Base-by-base conservation (phyloP, 352 stramenopile genomes). In the Phytophthora citricola region DNA sequence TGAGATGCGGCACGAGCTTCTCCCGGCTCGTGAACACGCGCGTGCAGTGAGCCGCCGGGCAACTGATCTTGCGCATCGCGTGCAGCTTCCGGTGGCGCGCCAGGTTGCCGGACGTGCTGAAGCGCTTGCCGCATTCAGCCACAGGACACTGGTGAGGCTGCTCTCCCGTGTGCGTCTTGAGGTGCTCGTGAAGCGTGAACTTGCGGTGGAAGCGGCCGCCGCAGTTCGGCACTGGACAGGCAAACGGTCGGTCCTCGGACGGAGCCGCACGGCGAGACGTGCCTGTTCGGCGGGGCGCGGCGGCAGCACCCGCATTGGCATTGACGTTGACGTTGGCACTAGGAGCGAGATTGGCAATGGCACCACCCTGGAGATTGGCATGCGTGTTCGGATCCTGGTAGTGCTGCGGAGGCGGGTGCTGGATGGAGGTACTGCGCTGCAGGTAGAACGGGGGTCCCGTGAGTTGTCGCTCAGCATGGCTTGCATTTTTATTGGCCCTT, bases 151-250 rank as follows among this genome's bases (percentile, higher is more conserved):
- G 66, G 56, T 92, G 84, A 5, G 86, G 84, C 51, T 91, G 83
- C 68, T 94, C 85, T 31, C 85, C 85, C 52, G 85, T 92, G 74
- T 94, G 85, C n/a, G 84, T 94, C 73, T 92, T 92, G 55, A 91
- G 77, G 57, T 94, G 85, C 41, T 92, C 83, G 29, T 82, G 87
- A 29, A 92, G 76, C 27, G 83, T 92, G 60, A 90, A 91, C 61
- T 87, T 90, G 69, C 83, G 83, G 61, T 90, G 81, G 76, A 91
- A 91, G 36, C 80, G 76, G 6, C 78, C 73, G n/a, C 63, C 73
- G 47, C 81, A 90, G 38, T 66, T 71, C 5, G 63, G 58, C 22
- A 77, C 74, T 1, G 78, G 71, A 61, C 73, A 81, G 8, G 61
- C 44, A 51, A 75, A 77, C 40, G 68, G 63, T 24, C 67, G 65